Percentiles rank a stretch among this genome's conserved stretches.
These are phyloP conservation scores for Populus davidiana DNA, from an alignment of 345 rosid species.

Conservation along the genomic window DNA sequence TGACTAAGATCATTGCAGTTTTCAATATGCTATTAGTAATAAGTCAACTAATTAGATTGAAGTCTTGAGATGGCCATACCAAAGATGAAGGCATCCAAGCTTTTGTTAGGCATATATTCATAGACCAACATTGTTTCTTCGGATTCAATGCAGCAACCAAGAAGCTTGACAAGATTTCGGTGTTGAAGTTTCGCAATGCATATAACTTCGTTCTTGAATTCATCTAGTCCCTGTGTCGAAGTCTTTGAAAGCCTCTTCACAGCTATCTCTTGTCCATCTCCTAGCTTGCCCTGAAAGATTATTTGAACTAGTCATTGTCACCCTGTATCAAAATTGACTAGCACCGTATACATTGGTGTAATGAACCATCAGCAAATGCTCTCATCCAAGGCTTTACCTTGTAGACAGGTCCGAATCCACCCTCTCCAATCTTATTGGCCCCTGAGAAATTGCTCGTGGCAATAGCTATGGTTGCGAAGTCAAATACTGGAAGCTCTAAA, in stretches of 20 bases:
- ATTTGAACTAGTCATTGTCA: neutral
- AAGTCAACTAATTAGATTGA: neutral
- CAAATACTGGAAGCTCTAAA: constrained; percentile 25
- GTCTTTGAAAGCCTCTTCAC: constrained; percentile 38
- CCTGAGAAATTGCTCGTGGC: constrained; percentile 12
- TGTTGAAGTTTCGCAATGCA: constrained; percentile 34
- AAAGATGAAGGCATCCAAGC: constrained; percentile 27
- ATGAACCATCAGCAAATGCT: neutral
- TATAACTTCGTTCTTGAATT: constrained; percentile 34
- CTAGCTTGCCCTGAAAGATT: constrained; percentile 26
- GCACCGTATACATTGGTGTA: no score
- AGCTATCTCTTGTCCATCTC: constrained; percentile 36
- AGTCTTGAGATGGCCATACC: constrained; percentile 7
- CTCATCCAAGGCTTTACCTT: constrained; percentile 5
- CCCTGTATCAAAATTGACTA: neutral
- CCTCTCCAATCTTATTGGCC: constrained; percentile 26
- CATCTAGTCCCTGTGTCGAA: constrained; percentile 22
- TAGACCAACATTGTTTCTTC: constrained; percentile 27
- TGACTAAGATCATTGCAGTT: neutral
- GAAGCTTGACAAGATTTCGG: constrained; percentile 31
- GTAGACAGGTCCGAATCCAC: constrained; percentile 31
- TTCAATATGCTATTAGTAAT: neutral
- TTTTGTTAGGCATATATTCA: constrained; percentile 33
- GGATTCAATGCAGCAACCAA: constrained; percentile 25
- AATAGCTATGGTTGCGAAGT: constrained; percentile 15